These are phyloP conservation scores for Mariannaea sp. DNA, from an alignment of 2,329 filamentous ascomycete species.

Conservation along the genomic window DNA sequence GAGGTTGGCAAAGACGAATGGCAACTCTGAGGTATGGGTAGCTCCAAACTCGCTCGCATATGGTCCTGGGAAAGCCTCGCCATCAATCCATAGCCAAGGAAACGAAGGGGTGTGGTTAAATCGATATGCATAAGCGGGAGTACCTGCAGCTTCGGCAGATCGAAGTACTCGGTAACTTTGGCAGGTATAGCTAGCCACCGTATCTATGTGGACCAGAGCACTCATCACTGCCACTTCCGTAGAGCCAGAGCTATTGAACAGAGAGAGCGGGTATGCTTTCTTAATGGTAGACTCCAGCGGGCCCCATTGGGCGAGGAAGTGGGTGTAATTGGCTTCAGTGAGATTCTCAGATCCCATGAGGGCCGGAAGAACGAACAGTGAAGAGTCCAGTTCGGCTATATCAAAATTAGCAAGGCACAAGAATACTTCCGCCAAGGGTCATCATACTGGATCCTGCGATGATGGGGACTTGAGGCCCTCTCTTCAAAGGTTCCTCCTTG, in stretches of 20 bases:
- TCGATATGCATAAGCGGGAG: slow-evolving; percentile 22
- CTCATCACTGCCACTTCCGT: slow-evolving; percentile 12
- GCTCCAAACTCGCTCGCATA: slow-evolving; percentile 14
- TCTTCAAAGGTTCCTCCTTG: slow-evolving; percentile 16
- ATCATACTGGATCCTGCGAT: slow-evolving; percentile 17
- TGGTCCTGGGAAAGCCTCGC: slow-evolving; percentile 7
- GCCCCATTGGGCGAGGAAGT: slow-evolving; percentile 21
- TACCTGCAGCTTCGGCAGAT: slow-evolving; percentile 10
- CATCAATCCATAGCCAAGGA: slow-evolving; percentile 22
- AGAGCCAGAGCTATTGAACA: slow-evolving; percentile 18
- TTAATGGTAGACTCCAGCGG: slow-evolving; percentile 2
- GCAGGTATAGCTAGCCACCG: slow-evolving; percentile 20
- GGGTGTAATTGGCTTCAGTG: slow-evolving; percentile 22
- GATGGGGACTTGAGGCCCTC: slow-evolving; percentile 20
- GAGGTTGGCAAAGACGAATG: slow-evolving; percentile 26
- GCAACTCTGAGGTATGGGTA: slow-evolving; percentile 24
- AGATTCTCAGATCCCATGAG: neutral
- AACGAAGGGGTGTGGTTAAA: slow-evolving; percentile 23
- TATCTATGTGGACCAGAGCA: slow-evolving; percentile 22
- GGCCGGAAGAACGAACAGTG: slow-evolving; percentile 19
- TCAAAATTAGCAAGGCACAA: neutral
- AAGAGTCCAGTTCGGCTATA: slow-evolving; percentile 18
- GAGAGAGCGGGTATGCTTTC: slow-evolving; percentile 22
- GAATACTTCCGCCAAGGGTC: no score
- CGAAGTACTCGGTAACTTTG: slow-evolving; percentile 17